These are phyloP conservation scores for Amyloporia xantha DNA, from an alignment of 768 basidiomycete species.

Conservation along the genomic window DNA sequence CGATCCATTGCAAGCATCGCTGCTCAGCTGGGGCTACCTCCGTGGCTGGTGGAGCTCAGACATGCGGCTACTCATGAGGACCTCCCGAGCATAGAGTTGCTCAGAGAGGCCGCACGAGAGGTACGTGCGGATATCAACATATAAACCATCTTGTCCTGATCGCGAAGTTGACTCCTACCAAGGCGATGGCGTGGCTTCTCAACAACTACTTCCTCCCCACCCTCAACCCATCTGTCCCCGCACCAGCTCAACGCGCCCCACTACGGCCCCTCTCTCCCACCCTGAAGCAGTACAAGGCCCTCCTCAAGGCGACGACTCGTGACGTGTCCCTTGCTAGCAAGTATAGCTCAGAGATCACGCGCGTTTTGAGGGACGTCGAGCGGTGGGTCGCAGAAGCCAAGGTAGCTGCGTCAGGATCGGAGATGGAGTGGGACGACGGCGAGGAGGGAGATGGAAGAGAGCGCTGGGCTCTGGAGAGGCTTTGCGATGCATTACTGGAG, in stretches of 20 bases:
- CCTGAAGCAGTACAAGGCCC: conserved; percentile 66
- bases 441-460: conserved; percentile 49
- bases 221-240: conserved; percentile 47
- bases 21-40: conserved; percentile 75
- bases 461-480: conserved; percentile 56
- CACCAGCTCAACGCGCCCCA: conserved; percentile 25
- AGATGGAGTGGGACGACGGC: conserved; percentile 41
- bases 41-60: conserved; percentile 86
- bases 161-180: too few relatives aligned
- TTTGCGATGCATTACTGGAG: conserved; percentile 63
- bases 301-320: conserved; percentile 53
- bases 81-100: conserved; percentile 73
- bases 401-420: conserved; percentile 46
- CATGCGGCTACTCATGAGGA: conserved; percentile 97
- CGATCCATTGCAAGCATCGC: conserved; percentile 89
- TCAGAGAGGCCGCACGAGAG: conserved; percentile 73
- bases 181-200: conserved; percentile 83
- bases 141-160: not conserved
- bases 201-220: conserved; percentile 81
- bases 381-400: conserved; percentile 74
- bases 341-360: conserved; percentile 43
- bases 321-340: conserved; percentile 56
- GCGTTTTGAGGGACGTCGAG: conserved; percentile 57
- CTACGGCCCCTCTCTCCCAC: conserved; percentile 59
- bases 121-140: too few relatives aligned